Base-by-base conservation (phyloP, 2,329 filamentous ascomycete species). In the Grosmannia clavigera region DNA sequence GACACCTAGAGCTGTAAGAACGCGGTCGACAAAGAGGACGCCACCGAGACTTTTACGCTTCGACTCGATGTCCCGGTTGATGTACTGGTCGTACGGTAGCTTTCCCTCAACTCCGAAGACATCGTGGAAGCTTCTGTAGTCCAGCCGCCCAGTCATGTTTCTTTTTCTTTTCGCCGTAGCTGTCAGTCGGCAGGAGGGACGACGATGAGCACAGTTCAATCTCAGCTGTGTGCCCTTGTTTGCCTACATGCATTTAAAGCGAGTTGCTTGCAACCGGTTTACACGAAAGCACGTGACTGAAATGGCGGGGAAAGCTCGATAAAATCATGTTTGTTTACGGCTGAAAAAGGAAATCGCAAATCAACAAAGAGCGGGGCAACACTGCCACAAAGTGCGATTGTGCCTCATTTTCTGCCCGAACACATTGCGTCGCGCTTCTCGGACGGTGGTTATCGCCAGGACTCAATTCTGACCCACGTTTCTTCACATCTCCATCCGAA, bases 21-120 rank as follows among this genome's bases (percentile, higher is more conserved):
- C 82, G 59, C 87, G 83, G 70, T 95, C 90, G 68, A 92, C 86
- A 72, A 94, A 95, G 61, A 92, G 81, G 61, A 80, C 76, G 65
- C 87, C 86, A 62, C 85, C 83, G 25, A 91, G 77, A 56, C 74
- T 79, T 67, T 85, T 87, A 65, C 88, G 85, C 68, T 82, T 82
- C 35, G 78, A 74, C 61, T 86, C 78, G 59, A 91, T 88, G 55
- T 83, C 79, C 55, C 85, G 79, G 60, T 83, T 74, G 38, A 79
- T 71, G 62, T 80, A 78, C 61, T 82, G 78, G 67, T 84, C 81
- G 70, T 88, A 89, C 2, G 81, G 78, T 61, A 82, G 82, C 5
- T 81, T 78, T 6, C 78, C 74, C 59, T 83, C 79, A 50, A 81
- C 75, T 27, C 77, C 77, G 65, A 92, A 94, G 1, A 90, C 82